A percentile compares a stretch with the other conserved stretches of the same genome.
Conservation (phyloP, 2,329 filamentous ascomycete species). For the Penicillium sp. region DNA sequence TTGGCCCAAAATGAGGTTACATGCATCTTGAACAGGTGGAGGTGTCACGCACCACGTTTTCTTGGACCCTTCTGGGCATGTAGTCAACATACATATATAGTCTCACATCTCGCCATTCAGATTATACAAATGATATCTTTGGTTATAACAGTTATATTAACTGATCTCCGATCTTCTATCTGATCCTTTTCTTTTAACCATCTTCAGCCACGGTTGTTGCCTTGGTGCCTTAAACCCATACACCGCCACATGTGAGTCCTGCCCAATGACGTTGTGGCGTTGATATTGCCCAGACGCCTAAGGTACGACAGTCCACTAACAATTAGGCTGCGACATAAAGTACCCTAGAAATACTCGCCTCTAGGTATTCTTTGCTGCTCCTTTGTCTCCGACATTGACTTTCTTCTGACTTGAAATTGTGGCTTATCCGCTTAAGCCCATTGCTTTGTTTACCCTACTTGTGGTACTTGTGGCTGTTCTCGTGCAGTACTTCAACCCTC, state of each 20-base stretch:
- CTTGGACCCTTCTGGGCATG: neutral
- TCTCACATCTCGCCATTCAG: neutral
- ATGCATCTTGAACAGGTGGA: conserved; percentile 13
- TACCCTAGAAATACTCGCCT: conserved; percentile 7
- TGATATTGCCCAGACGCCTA: conserved; percentile 14
- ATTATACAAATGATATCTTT: neutral
- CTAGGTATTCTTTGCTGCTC: neutral
- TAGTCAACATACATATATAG: neutral
- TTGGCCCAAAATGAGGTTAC: neutral
- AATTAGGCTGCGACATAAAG: conserved; percentile 25
- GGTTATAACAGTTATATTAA: no score
- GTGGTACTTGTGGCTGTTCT: conserved; percentile 15
- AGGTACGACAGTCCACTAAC: conserved; percentile 18
- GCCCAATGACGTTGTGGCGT: conserved; percentile 14
- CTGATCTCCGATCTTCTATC: no score
- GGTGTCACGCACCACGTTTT: conserved; percentile 13
- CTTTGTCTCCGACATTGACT: neutral
- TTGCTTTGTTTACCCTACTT: conserved; percentile 10
- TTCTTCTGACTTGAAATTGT: conserved; percentile 4
- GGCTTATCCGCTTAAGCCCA: conserved; percentile 8
- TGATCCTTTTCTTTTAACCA: neutral
- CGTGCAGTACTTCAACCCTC: conserved; percentile 10
- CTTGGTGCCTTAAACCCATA: neutral
- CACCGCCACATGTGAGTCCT: conserved; percentile 10
- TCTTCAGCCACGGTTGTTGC: neutral